Conservation (phyloP, 2,329 filamentous ascomycete species). For the Fusarium heterosporum region DNA sequence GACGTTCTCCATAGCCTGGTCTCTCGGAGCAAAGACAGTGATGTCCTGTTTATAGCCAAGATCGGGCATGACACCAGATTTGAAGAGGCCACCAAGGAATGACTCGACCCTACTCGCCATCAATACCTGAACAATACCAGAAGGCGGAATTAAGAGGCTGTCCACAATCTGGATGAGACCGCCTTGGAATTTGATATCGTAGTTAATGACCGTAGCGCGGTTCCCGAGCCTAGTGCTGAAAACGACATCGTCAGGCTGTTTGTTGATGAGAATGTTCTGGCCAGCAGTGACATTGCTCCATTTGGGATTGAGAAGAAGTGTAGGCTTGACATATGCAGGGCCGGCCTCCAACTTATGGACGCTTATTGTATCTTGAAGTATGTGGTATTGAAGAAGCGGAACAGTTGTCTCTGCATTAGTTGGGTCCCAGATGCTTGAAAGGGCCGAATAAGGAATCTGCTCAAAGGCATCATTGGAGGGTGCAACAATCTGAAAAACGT, state of each 20-base stretch:
- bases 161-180: conserved; percentile 66
- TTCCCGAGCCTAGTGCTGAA: conserved; percentile 63
- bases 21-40: conserved; percentile 74
- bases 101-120: conserved; percentile 60
- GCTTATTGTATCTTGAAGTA: conserved; percentile 64
- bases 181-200: conserved; percentile 61
- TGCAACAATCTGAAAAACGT: conserved; percentile 60
- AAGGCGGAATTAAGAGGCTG: conserved; percentile 62
- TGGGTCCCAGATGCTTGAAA: conserved; percentile 60
- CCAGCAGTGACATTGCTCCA: conserved; percentile 64
- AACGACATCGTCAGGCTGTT: conserved; percentile 57
- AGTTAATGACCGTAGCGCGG: conserved; percentile 56
- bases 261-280: conserved; percentile 61
- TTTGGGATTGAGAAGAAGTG: conserved; percentile 55
- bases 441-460: conserved; percentile 63
- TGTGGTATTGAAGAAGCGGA: conserved; percentile 71
- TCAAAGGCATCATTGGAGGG: conserved; percentile 69
- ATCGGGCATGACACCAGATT: conserved; percentile 51
- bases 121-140: conserved; percentile 61
- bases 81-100: conserved; percentile 54
- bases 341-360: conserved; percentile 53
- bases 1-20: conserved; percentile 69
- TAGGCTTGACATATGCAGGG: conserved; percentile 55
- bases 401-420: conserved; percentile 59
- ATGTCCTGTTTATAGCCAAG: conserved; percentile 59